Evolutionary conservation across 2,329 filamentous ascomycete species (phyloP).

Genomic region (Xylaria sp.): DNA sequence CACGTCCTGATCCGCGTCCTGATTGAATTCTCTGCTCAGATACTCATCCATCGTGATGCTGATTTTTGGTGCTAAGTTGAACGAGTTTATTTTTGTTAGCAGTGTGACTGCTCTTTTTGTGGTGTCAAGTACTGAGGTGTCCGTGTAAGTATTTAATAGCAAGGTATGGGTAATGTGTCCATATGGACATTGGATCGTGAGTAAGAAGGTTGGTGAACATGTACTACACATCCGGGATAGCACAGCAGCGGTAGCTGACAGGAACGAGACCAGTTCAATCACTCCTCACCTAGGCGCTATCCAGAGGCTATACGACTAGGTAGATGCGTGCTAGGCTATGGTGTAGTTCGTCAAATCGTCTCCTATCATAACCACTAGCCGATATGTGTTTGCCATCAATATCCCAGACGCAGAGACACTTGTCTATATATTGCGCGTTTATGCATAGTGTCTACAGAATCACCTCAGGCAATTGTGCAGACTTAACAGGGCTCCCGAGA

Average conservation of each 20-base stretch:
- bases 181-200: background rate
- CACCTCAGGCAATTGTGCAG: background rate
- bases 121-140: background rate
- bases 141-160: background rate
- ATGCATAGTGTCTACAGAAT: background rate
- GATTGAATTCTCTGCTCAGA: background rate
- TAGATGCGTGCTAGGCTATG: background rate
- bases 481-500: background rate
- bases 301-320: background rate
- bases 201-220: background rate
- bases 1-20: too few relatives aligned
- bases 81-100: background rate
- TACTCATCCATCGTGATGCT: slow-evolving; percentile 1
- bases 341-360: background rate
- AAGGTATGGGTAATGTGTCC: background rate
- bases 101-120: background rate
- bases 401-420: background rate
- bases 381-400: background rate
- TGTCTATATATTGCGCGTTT: background rate
- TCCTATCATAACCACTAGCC: background rate
- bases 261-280: background rate
- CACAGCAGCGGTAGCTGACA: background rate
- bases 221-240: background rate
- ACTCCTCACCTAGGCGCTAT: background rate
- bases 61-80: background rate